phyloP scores from a whole-genome alignment of 129 eudicot genomes.

The Apium graveolens region DNA sequence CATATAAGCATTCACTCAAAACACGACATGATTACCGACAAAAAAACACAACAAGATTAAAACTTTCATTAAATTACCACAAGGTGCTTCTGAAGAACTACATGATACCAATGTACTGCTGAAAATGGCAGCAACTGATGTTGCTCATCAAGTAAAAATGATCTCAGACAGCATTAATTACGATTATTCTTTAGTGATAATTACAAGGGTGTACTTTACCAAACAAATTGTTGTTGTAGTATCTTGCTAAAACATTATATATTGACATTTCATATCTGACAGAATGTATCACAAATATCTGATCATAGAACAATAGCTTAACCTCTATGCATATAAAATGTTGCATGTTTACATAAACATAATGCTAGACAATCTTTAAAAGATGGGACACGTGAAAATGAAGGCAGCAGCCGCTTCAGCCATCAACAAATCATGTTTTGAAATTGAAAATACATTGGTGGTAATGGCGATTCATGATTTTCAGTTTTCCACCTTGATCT shows the following conservation, averaged over 20 bases:
- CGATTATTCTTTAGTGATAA: neutral
- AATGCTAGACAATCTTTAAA: neutral
- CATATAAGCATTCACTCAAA: neutral
- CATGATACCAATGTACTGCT: neutral
- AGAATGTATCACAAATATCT: neutral
- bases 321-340: neutral
- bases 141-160: neutral
- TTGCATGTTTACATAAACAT: neutral
- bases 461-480: neutral
- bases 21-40: neutral
- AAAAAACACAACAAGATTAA: neutral
- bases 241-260: neutral
- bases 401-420: neutral
- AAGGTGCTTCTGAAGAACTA: neutral
- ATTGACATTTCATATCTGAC: neutral
- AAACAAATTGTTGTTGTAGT: neutral
- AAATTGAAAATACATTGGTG: neutral
- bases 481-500: neutral
- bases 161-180: neutral
- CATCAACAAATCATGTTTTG: neutral
- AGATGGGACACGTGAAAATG: constrained; percentile 3
- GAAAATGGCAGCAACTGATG: neutral
- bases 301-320: neutral
- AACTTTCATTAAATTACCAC: neutral
- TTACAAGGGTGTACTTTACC: neutral